Conservation (phyloP, 768 basidiomycete species). For the Podaxis sp. region DNA sequence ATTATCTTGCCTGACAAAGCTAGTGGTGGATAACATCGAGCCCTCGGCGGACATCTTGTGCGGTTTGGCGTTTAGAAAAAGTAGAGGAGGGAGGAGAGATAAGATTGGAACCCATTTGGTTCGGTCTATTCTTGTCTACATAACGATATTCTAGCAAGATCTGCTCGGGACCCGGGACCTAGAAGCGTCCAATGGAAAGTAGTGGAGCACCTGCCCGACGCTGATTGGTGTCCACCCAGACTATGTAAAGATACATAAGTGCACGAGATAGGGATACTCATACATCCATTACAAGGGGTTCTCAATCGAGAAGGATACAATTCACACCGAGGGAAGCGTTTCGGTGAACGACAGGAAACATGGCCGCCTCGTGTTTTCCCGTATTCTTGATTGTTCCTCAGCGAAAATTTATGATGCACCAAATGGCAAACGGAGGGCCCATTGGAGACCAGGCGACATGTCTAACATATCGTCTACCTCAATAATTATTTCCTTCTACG, state of each 20-base stretch:
- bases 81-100: neutral
- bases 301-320: neutral
- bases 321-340: neutral
- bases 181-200: no score
- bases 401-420: neutral
- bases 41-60: neutral
- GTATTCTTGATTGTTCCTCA: neutral
- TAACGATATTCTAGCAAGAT: no score
- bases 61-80: neutral
- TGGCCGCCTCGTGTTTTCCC: neutral
- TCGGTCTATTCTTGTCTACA: neutral
- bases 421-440: neutral
- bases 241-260: no score
- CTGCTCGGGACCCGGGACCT: no score
- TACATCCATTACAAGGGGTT: neutral
- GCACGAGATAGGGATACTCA: no score
- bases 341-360: neutral
- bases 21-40: slow-evolving; percentile 13
- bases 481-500: neutral
- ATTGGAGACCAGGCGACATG: neutral
- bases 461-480: no score
- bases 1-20: neutral
- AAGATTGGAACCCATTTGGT: neutral
- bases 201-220: no score
- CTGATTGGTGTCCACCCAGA: no score